These are phyloP conservation scores for Suillus fuscotomentosus DNA, from an alignment of 768 basidiomycete species.

Conservation along the genomic window DNA sequence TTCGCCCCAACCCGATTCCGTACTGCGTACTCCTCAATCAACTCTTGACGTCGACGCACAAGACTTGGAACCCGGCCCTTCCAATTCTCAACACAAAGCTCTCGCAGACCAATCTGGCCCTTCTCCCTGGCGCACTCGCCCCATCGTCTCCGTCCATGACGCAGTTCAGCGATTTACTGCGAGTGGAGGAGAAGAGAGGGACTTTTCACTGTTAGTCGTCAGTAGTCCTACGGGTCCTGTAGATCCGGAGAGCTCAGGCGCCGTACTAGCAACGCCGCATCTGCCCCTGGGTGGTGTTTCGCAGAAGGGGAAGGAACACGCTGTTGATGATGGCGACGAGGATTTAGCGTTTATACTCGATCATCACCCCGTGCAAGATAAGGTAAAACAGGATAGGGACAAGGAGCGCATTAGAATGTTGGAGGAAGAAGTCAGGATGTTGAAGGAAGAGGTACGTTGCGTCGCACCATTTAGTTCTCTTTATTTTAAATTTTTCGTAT, in stretches of 20 bases:
- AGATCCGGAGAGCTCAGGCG: slow-evolving; percentile 22
- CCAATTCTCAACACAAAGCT: slow-evolving; percentile 11
- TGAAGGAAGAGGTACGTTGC: slow-evolving; percentile 54
- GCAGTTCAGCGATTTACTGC: slow-evolving; percentile 47
- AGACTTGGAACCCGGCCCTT: slow-evolving; percentile 17
- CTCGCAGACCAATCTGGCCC: slow-evolving; percentile 16
- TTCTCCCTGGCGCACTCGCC: slow-evolving; percentile 32
- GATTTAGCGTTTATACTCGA: slow-evolving; percentile 27
- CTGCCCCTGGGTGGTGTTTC: slow-evolving; percentile 11
- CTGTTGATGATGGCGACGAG: slow-evolving; percentile 14
- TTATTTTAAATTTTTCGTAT: not conserved
- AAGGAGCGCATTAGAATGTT: slow-evolving; percentile 62
- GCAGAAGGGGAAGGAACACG: slow-evolving; percentile 47
- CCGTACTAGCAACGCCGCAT: slow-evolving; percentile 22
- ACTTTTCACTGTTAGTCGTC: slow-evolving; percentile 52
- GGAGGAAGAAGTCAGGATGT: slow-evolving; percentile 60
- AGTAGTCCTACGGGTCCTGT: slow-evolving; percentile 38
- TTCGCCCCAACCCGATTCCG: slow-evolving; percentile 50
- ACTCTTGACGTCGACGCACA: not conserved
- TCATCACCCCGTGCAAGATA: slow-evolving; percentile 52
- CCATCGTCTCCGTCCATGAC: slow-evolving; percentile 44
- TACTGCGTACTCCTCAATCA: slow-evolving; percentile 1
- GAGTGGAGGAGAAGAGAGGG: slow-evolving; percentile 42
- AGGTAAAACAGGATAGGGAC: slow-evolving; percentile 60
- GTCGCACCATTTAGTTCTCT: not conserved